These are phyloP conservation scores for Aspergillus cejpii DNA, from an alignment of 2,329 filamentous ascomycete species.

Conservation along the genomic window DNA sequence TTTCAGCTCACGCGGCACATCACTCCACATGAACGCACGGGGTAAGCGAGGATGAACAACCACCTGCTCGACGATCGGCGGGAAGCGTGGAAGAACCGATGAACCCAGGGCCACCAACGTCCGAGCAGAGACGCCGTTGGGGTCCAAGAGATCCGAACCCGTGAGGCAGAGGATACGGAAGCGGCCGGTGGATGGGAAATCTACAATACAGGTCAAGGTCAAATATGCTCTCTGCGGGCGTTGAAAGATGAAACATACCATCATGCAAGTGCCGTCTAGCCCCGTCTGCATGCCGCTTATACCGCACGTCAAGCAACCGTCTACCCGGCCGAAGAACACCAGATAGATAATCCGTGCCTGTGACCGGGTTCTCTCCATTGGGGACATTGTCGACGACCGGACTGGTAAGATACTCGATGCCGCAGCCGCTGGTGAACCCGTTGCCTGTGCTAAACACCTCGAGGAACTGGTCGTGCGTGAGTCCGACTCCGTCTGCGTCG, in stretches of 20 bases:
- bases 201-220: conserved; percentile 14
- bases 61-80: conserved; percentile 29
- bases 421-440: conserved; percentile 37
- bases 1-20: conserved; percentile 29
- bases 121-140: conserved; percentile 21
- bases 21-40: conserved; percentile 29
- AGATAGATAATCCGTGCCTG: conserved; percentile 30
- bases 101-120: conserved; percentile 21
- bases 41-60: conserved; percentile 29
- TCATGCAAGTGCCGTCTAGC: conserved; percentile 33
- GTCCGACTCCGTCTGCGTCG: conserved; percentile 17
- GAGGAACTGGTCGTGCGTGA: conserved; percentile 33
- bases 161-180: conserved; percentile 35
- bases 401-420: conserved; percentile 34
- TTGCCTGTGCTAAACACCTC: conserved; percentile 34
- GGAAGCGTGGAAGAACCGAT: conserved; percentile 22
- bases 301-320: conserved; percentile 28
- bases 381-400: conserved; percentile 21
- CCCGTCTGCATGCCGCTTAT: conserved; percentile 36
- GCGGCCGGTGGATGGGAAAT: conserved; percentile 34
- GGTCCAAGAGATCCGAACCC: conserved; percentile 31
- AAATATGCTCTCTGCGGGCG: neutral
- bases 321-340: conserved; percentile 34
- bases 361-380: conserved; percentile 20
- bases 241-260: conserved; percentile 16